Base-by-base conservation (phyloP, 495 filamentous ascomycete species). In the Cercophora scortea region DNA sequence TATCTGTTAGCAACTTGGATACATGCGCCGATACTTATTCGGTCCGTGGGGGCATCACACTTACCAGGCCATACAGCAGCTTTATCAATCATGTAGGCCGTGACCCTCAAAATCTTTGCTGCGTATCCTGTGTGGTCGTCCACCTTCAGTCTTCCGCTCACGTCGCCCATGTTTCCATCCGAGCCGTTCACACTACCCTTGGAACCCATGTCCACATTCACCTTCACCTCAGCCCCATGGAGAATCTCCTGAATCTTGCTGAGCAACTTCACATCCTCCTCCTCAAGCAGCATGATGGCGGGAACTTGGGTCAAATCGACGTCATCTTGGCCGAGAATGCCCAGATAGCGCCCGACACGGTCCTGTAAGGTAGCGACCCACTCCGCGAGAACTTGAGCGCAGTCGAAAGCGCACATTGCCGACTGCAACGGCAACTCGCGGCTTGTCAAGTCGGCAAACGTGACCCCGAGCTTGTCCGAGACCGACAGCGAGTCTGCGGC, bases 331-430 rank as follows among this genome's bases (percentile, higher is more conserved):
- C 93, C 90, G 15, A 98, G 78, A 8, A 96, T 79, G 3, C 93
- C 93, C 8, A 96, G 69, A 60, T 89, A 94, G 3, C 84, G 81
- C 0, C 92, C 94, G 45, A 96, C 88, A 9, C 93, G 87, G 66
- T 96, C 90, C 67, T 98, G 93, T 9, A 98, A 85, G 0, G 92
- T 95, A 12, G 87, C 87, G 41, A 94, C 81, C 93, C 93, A 98
- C 68, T 98, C 93, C 1, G 93, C 92, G 19, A 98, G 82, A 0
- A 98, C 90, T 61, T 95, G 90, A n/a, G 90, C 87, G 60, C 93
- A 97, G 61, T 98, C 93, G 64, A 96, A 95, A 11, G 86, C 81
- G 66, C 91, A 97, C 79, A 98, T 85, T 7, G 88, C 89, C 12
- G 90, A 91, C 57, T 95, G 90, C 25, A 97, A 75, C 1, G 93